A percentile compares a stretch with the other conserved stretches of the same genome.
Evolutionary conservation across 2,329 filamentous ascomycete species (phyloP).

Genomic region (Nannizziopsis barbatae): DNA sequence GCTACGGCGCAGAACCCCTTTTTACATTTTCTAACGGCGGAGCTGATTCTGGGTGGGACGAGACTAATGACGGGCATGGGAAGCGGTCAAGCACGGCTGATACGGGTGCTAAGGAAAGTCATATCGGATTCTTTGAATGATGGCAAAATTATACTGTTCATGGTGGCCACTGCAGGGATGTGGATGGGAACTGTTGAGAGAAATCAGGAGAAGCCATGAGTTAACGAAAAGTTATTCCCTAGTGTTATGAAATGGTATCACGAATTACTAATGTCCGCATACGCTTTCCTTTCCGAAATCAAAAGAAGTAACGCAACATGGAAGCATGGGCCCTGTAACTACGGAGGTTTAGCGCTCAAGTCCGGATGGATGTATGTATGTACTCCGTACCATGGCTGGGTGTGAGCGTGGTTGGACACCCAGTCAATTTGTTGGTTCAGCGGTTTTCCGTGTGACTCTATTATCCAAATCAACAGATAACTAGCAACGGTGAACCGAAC

Average conservation of each 20-base stretch:
- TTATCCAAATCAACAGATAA: no score
- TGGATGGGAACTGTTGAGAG: background rate
- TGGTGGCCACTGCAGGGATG: conserved; percentile 27
- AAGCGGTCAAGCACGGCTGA: conserved; percentile 18
- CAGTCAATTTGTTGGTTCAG: no score
- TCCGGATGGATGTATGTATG: no score
- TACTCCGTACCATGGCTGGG: no score
- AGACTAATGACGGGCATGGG: conserved; percentile 25
- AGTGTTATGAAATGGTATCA: background rate
- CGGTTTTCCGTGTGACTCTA: no score
- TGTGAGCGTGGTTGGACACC: no score
- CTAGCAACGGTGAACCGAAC: no score
- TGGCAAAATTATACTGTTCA: conserved; percentile 36
- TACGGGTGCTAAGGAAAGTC: conserved; percentile 29
- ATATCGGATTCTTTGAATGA: conserved; percentile 33
- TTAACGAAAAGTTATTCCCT: background rate
- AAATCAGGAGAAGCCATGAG: background rate
- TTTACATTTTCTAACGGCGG: conserved; percentile 37
- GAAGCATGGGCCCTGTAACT: no score
- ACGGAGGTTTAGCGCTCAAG: no score
- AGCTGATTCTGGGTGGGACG: conserved; percentile 33
- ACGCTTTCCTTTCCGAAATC: no score
- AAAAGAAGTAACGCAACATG: no score
- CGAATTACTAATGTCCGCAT: no score
- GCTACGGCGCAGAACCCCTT: conserved; percentile 38